Conservation (phyloP, 176 grass and related monocot genomes). For the Pharus latifolius region DNA sequence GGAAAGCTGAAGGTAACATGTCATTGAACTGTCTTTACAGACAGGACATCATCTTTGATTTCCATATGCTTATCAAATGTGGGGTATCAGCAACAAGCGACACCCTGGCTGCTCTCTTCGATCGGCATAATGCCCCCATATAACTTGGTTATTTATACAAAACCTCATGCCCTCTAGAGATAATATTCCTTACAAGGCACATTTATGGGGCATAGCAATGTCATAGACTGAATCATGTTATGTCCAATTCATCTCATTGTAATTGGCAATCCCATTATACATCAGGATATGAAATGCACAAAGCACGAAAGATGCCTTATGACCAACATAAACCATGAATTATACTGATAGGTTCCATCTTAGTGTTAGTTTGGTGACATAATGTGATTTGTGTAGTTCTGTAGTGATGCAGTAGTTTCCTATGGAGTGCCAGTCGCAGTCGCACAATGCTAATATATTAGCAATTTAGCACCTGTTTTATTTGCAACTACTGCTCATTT, state of each 20-base stretch:
- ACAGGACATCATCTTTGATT: neutral
- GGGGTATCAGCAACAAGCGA: neutral
- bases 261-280: neutral
- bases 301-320: neutral
- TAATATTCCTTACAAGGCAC: neutral
- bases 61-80: neutral
- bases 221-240: neutral
- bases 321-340: neutral
- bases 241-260: neutral
- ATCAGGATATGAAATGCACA: slow-evolving; percentile 5
- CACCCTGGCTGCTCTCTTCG: neutral
- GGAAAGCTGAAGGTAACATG: neutral
- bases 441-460: neutral
- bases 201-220: neutral
- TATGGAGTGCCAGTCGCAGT: neutral
- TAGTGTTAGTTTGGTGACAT: neutral
- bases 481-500: neutral
- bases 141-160: neutral
- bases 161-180: neutral
- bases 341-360: neutral
- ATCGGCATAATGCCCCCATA: neutral
- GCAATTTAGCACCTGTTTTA: slow-evolving; percentile 3
- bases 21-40: neutral
- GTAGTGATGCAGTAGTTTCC: neutral
- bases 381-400: neutral